Evolutionary conservation across 169 alveolate species (phyloP).

Genomic region (Plasmodium yoelii): DNA sequence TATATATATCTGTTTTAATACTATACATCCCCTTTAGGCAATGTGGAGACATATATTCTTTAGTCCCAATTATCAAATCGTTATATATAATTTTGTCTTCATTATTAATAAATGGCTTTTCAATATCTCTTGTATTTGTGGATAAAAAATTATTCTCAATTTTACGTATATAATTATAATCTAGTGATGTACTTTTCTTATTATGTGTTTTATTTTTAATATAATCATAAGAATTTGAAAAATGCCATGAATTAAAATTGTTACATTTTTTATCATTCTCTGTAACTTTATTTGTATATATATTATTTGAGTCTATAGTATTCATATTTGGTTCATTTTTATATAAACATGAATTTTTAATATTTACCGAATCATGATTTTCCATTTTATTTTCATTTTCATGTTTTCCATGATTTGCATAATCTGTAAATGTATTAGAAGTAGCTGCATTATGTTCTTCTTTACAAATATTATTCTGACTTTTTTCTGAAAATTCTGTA

Average conservation of each 20-base stretch:
- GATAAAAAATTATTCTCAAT: constrained; percentile 22
- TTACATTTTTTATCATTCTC: constrained; percentile 32
- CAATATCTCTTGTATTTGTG: constrained; percentile 39
- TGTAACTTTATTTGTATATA: constrained; percentile 2
- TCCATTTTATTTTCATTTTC: too few relatives aligned
- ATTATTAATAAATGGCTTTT: constrained; percentile 50
- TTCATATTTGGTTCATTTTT: constrained; percentile 4
- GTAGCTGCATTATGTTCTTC: constrained; percentile 2
- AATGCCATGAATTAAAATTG: neutral
- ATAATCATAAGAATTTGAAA: constrained; percentile 32
- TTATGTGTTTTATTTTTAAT: constrained; percentile 8
- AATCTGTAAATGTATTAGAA: too few relatives aligned
- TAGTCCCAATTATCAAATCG: constrained; percentile 68
- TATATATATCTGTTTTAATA: constrained; percentile 58
- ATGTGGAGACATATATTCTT: constrained; percentile 68
- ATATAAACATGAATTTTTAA: neutral
- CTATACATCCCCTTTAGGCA: constrained; percentile 69
- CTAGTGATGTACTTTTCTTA: constrained; percentile 30
- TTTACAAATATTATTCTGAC: neutral
- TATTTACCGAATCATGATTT: too few relatives aligned
- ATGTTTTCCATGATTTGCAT: too few relatives aligned
- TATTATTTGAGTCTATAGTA: constrained; percentile 29
- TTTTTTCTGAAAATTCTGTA: too few relatives aligned
- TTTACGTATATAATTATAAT: constrained; percentile 22
- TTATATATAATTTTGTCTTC: constrained; percentile 43